phyloP scores from a whole-genome alignment of 176 grass and related monocot species.

The Areca catechu region DNA sequence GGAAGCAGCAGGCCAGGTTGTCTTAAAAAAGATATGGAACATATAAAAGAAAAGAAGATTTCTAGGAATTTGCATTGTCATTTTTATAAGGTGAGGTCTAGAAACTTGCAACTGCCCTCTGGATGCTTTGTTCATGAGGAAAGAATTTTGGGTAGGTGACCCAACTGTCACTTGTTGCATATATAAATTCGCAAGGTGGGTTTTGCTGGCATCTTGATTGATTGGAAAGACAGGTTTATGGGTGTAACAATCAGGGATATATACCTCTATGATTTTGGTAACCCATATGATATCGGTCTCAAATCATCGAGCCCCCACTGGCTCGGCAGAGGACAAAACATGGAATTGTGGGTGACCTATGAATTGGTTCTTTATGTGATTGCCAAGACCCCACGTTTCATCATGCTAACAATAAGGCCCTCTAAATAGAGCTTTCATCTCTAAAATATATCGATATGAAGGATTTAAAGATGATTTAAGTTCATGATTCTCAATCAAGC shows the following conservation, averaged over 20 bases:
- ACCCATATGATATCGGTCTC: background rate
- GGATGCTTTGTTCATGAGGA: slow-evolving; percentile 15
- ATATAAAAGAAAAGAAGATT: slow-evolving; percentile 22
- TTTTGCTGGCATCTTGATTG: background rate
- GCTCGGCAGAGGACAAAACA: background rate
- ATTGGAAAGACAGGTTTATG: background rate
- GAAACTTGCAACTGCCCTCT: slow-evolving; percentile 22
- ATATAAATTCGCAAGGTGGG: too few relatives aligned
- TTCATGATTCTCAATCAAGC: too few relatives aligned
- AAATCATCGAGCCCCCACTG: slow-evolving; percentile 5
- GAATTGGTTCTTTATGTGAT: too few relatives aligned
- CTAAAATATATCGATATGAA: too few relatives aligned
- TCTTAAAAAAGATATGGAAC: slow-evolving; percentile 32
- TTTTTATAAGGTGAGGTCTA: slow-evolving; percentile 11
- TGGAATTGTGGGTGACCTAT: background rate
- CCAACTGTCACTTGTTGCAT: slow-evolving; percentile 2
- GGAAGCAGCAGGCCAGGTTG: background rate
- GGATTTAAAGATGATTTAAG: too few relatives aligned
- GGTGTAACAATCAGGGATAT: background rate
- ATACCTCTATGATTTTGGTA: background rate
- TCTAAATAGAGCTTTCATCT: too few relatives aligned
- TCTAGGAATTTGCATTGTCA: too few relatives aligned
- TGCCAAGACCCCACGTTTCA: too few relatives aligned
- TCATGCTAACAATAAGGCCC: too few relatives aligned
- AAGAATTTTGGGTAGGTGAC: slow-evolving; percentile 26